phyloP scores from a whole-genome alignment of 164 flowering plant species.

The Aristolochia fimbriata region DNA sequence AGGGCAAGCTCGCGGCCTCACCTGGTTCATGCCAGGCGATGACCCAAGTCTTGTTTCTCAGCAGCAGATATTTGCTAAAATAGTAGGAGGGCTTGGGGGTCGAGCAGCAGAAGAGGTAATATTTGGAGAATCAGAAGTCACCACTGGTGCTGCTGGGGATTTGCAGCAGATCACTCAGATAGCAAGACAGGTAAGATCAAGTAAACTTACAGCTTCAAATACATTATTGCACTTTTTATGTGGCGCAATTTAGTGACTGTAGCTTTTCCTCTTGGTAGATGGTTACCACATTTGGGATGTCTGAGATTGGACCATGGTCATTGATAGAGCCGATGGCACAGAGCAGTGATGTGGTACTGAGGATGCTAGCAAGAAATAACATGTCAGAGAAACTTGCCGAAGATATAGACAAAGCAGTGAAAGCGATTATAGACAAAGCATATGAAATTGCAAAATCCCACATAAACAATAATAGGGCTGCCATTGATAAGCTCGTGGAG shows the following conservation, averaged over 20 bases:
- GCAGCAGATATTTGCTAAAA: constrained; percentile 57
- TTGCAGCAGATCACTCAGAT: constrained; percentile 55
- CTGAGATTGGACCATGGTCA: constrained; percentile 74
- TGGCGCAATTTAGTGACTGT: not conserved
- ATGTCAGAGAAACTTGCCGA: constrained; percentile 78
- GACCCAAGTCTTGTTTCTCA: constrained; percentile 56
- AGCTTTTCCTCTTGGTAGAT: constrained; percentile 24
- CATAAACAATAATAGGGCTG: constrained; percentile 26
- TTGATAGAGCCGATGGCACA: constrained; percentile 52
- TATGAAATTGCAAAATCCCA: constrained; percentile 55
- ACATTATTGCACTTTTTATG: not conserved
- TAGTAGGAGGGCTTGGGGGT: constrained; percentile 75
- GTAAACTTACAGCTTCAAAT: not conserved
- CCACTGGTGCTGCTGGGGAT: constrained; percentile 75
- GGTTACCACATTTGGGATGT: constrained; percentile 74
- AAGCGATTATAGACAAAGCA: constrained; percentile 35
- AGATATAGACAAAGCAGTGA: constrained; percentile 45
- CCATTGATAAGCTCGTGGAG: constrained; percentile 47
- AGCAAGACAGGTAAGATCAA: constrained; percentile 45
- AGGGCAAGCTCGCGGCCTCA: constrained; percentile 71
- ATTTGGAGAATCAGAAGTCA: constrained; percentile 62
- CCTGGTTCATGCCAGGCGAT: constrained; percentile 68
- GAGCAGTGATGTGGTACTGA: constrained; percentile 47
- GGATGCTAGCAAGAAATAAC: constrained; percentile 60
- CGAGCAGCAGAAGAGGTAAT: constrained; percentile 68